These are phyloP conservation scores for Posidonia oceanica DNA, from an alignment of 116 monocot species.

Conservation along the genomic window DNA sequence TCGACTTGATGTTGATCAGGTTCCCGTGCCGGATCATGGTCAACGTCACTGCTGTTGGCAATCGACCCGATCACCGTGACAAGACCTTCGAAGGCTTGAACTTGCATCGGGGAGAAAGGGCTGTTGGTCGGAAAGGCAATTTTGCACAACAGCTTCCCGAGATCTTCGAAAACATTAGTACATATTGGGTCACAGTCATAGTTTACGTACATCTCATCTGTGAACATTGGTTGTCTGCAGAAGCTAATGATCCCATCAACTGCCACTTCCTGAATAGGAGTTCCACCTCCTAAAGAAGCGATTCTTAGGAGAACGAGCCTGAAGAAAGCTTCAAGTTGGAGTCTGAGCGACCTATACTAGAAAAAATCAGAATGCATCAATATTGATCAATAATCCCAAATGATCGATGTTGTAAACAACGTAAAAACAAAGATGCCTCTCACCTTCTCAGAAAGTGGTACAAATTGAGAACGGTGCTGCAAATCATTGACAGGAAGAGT, in stretches of 20 bases:
- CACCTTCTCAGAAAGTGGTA: conserved; percentile 69
- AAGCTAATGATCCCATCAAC: conserved; percentile 63
- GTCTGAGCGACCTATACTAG: conserved; percentile 37
- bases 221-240: conserved; percentile 65
- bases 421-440: not conserved
- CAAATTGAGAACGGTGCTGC: conserved; percentile 82
- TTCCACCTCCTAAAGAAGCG: conserved; percentile 16
- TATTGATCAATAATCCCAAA: not conserved
- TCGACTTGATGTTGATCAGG: conserved; percentile 24
- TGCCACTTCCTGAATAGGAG: conserved; percentile 74
- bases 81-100: conserved; percentile 76
- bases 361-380: not conserved
- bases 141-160: conserved; percentile 65
- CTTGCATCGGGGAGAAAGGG: conserved; percentile 48
- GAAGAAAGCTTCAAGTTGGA: conserved; percentile 92
- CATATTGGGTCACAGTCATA: conserved; percentile 79
- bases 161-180: conserved; percentile 60
- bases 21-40: conserved; percentile 9
- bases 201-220: conserved; percentile 74
- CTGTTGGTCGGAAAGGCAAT: conserved; percentile 36
- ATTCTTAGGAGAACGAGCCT: conserved; percentile 41
- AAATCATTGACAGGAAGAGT: conserved; percentile 75
- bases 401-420: not conserved
- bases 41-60: conserved; percentile 40
- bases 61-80: conserved; percentile 42